These are phyloP conservation scores for Saturnispora besseyi DNA, from an alignment of 805 yeast species.

Conservation along the genomic window DNA sequence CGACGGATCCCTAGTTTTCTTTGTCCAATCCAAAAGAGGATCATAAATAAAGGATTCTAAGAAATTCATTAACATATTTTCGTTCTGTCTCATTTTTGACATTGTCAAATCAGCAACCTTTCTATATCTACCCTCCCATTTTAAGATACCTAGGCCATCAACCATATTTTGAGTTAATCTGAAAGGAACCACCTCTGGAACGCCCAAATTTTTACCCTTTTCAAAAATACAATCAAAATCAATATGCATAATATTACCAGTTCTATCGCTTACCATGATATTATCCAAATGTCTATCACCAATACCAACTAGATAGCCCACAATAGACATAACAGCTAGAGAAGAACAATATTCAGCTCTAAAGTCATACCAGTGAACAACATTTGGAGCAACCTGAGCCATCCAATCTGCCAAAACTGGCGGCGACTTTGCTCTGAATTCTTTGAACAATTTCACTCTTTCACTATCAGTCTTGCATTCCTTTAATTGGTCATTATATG, in stretches of 20 bases:
- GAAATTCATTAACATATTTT: conserved; percentile 78
- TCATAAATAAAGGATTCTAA: conserved; percentile 90
- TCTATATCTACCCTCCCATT: conserved; percentile 85
- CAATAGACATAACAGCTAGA: conserved; percentile 94
- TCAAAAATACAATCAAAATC: conserved; percentile 96
- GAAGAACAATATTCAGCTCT: conserved; percentile 69
- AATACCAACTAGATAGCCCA: conserved; percentile 85
- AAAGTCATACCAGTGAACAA: conserved; percentile 76
- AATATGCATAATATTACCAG: conserved; percentile 82
- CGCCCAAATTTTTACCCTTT: conserved; percentile 59
- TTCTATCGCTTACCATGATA: conserved; percentile 57
- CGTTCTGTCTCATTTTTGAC: conserved; percentile 62
- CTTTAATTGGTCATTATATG: conserved; percentile 21
- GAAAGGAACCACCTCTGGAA: conserved; percentile 94
- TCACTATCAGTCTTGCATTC: conserved; percentile 10
- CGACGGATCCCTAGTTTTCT: conserved; percentile 21
- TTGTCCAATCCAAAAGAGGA: conserved; percentile 74
- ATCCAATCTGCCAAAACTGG: conserved; percentile 86
- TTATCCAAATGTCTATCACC: conserved; percentile 98
- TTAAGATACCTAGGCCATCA: conserved; percentile 79
- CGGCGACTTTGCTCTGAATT: conserved; percentile 32
- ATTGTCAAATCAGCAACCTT: conserved; percentile 80
- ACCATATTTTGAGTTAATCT: conserved; percentile 80
- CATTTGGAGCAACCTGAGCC: conserved; percentile 80
- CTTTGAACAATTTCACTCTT: conserved; percentile 31